Base-by-base conservation (phyloP, 768 basidiomycete genomes). In the Chalciporus piperatus region DNA sequence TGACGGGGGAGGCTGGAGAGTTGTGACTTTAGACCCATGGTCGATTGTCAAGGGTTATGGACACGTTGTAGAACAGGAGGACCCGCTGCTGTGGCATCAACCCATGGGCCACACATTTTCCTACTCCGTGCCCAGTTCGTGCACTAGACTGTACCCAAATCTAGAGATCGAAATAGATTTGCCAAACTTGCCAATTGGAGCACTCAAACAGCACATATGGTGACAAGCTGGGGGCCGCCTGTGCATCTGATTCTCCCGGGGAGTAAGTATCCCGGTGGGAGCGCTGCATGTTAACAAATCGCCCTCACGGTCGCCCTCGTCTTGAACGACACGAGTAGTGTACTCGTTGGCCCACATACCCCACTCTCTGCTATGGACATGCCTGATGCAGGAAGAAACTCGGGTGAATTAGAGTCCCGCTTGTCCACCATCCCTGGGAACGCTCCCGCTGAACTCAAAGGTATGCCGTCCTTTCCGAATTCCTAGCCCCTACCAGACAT, bases 371-470 rank as follows among this genome's bases (percentile, higher is more conserved):
- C 25, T 10, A 52, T 52, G 50, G 39, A 30, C 14, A 44, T 16
- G 22, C n/a, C 23, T n/a, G 20, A 46, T 19, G 6, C 32, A 27
- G 22, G n/a, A 7, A 51, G 56, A 16, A 32, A 28, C 37, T 30
- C 50, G 35, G 52, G 50, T 1, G 51, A 41, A 30, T 14, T 41
- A 4, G 13, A 33, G 28, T 51, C 11, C 19, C 32, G 30, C 11
- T 33, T 9, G 23, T 16, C 40, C 5, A 22, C 12, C 25, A 38
- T 63, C 32, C 20, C 46, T 28, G 66, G 66, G 25, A 66, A 68
- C 19, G 63, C 64, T 13, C 11, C 61, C 30, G 3, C 30, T 6
- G 37, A 51, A 11, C 22, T 47, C 27, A 67, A 67, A 60, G 59
- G 65, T 68, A 25, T 19, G 58, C 32, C 13, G 40, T 37, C 27